Evolutionary conservation across 2,329 filamentous ascomycete species (phyloP), one percentile per base, ranked within the genome.

Genomic region (Aspergillus floridensis): DNA sequence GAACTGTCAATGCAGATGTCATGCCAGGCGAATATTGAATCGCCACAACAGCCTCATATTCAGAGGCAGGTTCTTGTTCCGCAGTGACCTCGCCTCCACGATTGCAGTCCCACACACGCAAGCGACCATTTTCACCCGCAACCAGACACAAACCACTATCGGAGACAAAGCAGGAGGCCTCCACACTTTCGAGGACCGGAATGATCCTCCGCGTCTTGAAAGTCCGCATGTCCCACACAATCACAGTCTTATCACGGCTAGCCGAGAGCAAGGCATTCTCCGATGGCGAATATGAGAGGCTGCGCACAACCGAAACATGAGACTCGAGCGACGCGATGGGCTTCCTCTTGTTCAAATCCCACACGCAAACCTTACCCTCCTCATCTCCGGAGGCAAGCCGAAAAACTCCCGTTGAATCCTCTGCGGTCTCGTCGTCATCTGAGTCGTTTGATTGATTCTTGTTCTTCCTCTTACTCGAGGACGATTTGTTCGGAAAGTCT

Each of bases 251-350:
- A 78, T 99, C 95, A 77, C 95, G 86, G 72, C 92, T 90, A 21
- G 87, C 92, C 5, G 92, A 95, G 2, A 99, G 83, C 31, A 99
- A 79, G 5, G 87, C 80, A 70, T 93, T 87, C 69, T 92, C 86
- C 57, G 87, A 79, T 0, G 86, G 75, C 5, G 90, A 95, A 74
- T 90, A 99, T 67, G 95, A 90, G 53, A 99, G 75, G 55, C 87
- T 88, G 66, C 92, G 88, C n/a, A 99, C 91, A 65, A 98, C 91
- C 10, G 95, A 98, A 22, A 96, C 92, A 72, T 99, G 96, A 0
- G 92, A 95, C 61, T 98, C 92, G 32, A 96, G 81, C 19, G 88
- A 87, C 21, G 91, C 90, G 22, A 91, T 81, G 60, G 88, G 88
- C 64, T 85, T 90, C 58, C 91, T 86, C 78, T 91, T 96, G 76